Base-by-base conservation (phyloP, 139 green algal species). In the Zygnema circumcarinatum region DNA sequence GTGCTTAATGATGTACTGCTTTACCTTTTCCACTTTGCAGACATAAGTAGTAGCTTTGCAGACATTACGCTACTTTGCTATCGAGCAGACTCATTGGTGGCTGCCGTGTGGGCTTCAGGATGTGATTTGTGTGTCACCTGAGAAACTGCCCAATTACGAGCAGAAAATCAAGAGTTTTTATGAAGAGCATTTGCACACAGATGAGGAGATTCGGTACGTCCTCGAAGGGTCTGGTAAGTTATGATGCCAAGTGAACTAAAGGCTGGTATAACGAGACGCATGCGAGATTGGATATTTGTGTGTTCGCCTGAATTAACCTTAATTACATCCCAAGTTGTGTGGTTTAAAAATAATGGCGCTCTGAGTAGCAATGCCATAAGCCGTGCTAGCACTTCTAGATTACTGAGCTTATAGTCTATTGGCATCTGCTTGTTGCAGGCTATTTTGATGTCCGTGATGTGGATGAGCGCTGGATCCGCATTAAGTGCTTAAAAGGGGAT, bases 361-460 rank as follows among this genome's bases (percentile, higher is more conserved):
- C n/a, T n/a, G n/a, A n/a, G n/a, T n/a, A n/a, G n/a, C n/a, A n/a
- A n/a, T n/a, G n/a, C n/a, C n/a, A n/a, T n/a, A n/a, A n/a, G n/a
- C n/a, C n/a, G n/a, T n/a, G n/a, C n/a, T n/a, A n/a, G n/a, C n/a
- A n/a, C n/a, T n/a, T n/a, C n/a, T n/a, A n/a, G n/a, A n/a, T n/a
- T n/a, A n/a, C n/a, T n/a, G n/a, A n/a, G n/a, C n/a, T n/a, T n/a
- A n/a, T n/a, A n/a, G n/a, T n/a, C n/a, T n/a, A n/a, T n/a, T n/a
- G n/a, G n/a, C n/a, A n/a, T n/a, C n/a, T n/a, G n/a, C n/a, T n/a
- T n/a, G n/a, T n/a, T 29, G 54, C 92, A 96, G 96, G 96, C 36
- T 98, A 98, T 90, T 98, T 98, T 95, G 96, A 98, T 90, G 95
- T 98, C 38, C 93, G 96, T 1, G 96, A 98, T 84, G 29, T 90